Conservation (phyloP, 2,329 filamentous ascomycete genomes). For the Leptosphaerulina australis region DNA sequence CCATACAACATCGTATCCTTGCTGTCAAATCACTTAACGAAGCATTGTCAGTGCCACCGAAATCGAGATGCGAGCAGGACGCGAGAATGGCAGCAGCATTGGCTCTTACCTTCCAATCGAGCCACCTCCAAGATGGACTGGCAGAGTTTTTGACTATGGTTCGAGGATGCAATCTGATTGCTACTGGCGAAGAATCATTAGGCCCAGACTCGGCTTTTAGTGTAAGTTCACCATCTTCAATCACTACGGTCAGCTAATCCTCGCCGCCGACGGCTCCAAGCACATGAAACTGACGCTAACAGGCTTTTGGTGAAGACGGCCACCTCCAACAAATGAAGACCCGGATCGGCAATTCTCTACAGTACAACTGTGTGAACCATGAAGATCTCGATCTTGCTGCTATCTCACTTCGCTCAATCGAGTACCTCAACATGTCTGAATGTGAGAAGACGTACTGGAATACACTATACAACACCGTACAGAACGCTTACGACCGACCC, state of each 20-base stretch:
- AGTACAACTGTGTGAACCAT: conserved; percentile 27
- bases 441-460: conserved; percentile 39
- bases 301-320: conserved; percentile 42
- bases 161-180: conserved; percentile 46
- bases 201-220: conserved; percentile 38
- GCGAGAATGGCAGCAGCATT: conserved; percentile 47
- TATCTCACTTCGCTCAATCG: conserved; percentile 36
- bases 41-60: conserved; percentile 44
- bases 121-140: conserved; percentile 47
- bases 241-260: background rate
- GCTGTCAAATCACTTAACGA: conserved; percentile 61
- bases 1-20: conserved; percentile 69
- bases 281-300: conserved; percentile 1
- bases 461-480: conserved; percentile 33
- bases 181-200: conserved; percentile 30
- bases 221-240: conserved; percentile 22
- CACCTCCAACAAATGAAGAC: conserved; percentile 42
- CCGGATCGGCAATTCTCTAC: conserved; percentile 30
- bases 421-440: conserved; percentile 35
- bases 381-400: conserved; percentile 41
- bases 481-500: conserved; percentile 39
- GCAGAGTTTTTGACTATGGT: conserved; percentile 48
- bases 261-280: background rate
- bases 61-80: conserved; percentile 41
- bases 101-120: conserved; percentile 48